A percentile compares a stretch with the other conserved stretches of the same genome.
Evolutionary conservation across 805 yeast genomes (phyloP).

Genomic region (Saccharomycopsis schoenii): DNA sequence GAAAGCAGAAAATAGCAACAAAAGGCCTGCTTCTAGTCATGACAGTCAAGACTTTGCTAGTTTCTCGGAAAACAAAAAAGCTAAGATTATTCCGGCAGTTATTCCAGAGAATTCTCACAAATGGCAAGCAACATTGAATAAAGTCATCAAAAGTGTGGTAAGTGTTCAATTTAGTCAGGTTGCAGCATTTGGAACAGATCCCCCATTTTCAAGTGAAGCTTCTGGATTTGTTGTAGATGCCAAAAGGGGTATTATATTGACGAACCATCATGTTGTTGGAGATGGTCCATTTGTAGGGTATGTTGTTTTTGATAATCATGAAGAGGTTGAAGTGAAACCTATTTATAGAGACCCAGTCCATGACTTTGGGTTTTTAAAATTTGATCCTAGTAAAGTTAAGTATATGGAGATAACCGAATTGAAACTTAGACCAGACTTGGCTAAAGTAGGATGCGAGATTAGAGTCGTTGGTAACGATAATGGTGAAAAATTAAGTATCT

Average conservation of each 20-base stretch:
- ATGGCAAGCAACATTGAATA: constrained; percentile 78
- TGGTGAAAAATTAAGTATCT: constrained; percentile 83
- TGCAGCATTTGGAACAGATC: constrained; percentile 78
- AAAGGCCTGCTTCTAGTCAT: not conserved
- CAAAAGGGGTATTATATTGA: constrained; percentile 68
- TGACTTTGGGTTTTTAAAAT: constrained; percentile 83
- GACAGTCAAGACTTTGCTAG: not conserved
- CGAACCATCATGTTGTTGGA: constrained; percentile 92
- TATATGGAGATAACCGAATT: constrained; percentile 65
- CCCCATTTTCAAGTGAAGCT: constrained; percentile 78
- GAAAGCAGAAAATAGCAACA: not conserved
- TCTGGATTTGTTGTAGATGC: constrained; percentile 92
- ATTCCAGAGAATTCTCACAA: constrained; percentile 26
- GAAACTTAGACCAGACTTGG: constrained; percentile 67
- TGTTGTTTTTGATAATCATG: constrained; percentile 90
- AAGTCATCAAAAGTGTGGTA: constrained; percentile 78
- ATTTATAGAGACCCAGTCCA: constrained; percentile 91
- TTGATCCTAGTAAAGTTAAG: constrained; percentile 60
- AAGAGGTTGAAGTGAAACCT: constrained; percentile 79
- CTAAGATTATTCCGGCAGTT: not conserved
- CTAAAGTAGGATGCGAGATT: constrained; percentile 86
- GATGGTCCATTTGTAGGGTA: constrained; percentile 91
- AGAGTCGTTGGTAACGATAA: constrained; percentile 95
- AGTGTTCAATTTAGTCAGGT: constrained; percentile 84
- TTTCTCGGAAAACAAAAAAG: not conserved